Conservation (phyloP, 2,329 filamentous ascomycete genomes). For the Thelonectria blattea region DNA sequence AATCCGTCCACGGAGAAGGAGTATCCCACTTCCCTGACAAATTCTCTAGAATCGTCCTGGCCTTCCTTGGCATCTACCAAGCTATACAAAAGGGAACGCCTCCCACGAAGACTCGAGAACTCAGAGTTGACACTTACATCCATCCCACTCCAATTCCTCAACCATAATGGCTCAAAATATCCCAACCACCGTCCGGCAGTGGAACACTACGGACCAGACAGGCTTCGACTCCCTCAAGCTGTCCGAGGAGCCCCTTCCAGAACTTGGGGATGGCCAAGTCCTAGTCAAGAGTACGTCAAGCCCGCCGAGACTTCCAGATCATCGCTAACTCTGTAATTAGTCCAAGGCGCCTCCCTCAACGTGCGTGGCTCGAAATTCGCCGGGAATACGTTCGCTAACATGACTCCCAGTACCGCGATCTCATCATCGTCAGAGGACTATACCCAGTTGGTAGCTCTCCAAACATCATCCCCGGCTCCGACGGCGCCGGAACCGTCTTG, state of each 20-base stretch:
- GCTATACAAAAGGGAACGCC: background rate
- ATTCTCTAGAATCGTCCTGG: background rate
- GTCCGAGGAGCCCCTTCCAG: slow-evolving; percentile 61
- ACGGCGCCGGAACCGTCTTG: slow-evolving; percentile 60
- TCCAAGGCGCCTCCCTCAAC: slow-evolving; percentile 59
- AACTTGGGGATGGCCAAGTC: slow-evolving; percentile 72
- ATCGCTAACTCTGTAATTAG: slow-evolving; percentile 35
- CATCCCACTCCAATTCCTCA: background rate
- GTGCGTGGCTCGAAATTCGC: slow-evolving; percentile 29
- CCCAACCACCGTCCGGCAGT: slow-evolving; percentile 58
- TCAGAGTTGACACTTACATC: background rate
- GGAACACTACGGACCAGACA: slow-evolving; percentile 52
- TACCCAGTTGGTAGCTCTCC: slow-evolving; percentile 52
- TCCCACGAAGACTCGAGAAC: background rate
- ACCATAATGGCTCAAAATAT: slow-evolving; percentile 36
- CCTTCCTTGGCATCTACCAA: too few species aligned
- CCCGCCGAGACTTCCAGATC: background rate
- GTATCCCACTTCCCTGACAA: slow-evolving; percentile 14
- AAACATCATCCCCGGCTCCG: slow-evolving; percentile 57
- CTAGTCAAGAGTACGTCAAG: slow-evolving; percentile 62
- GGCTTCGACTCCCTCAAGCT: slow-evolving; percentile 67
- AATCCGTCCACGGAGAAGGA: background rate
- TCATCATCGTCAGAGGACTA: slow-evolving; percentile 55
- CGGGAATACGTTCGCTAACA: slow-evolving; percentile 6
- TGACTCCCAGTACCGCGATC: slow-evolving; percentile 53